These are phyloP conservation scores for Phialophora tarda DNA, from an alignment of 2,329 filamentous ascomycete species.

Conservation along the genomic window DNA sequence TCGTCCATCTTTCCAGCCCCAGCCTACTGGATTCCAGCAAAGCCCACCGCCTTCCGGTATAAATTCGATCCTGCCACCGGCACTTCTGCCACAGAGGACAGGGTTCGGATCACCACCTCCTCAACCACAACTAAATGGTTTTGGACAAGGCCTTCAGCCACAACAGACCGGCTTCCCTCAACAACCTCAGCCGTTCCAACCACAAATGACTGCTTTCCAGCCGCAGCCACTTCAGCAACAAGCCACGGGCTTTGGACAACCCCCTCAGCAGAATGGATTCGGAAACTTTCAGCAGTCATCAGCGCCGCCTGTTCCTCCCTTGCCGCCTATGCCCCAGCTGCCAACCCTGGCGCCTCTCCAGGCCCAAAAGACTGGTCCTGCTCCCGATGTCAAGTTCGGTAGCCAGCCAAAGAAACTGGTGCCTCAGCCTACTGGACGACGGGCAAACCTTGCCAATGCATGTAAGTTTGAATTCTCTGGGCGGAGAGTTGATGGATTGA, in stretches of 20 bases:
- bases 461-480: conserved; percentile 70
- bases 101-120: conserved; percentile 50
- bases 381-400: conserved; percentile 88
- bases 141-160: conserved; percentile 56
- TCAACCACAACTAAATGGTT: conserved; percentile 54
- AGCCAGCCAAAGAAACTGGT: conserved; percentile 77
- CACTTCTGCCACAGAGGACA: conserved; percentile 55
- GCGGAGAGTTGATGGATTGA: conserved; percentile 1
- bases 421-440: conserved; percentile 84
- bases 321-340: conserved; percentile 63
- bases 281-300: conserved; percentile 58
- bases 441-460: conserved; percentile 90
- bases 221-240: conserved; percentile 35
- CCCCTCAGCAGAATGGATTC: conserved; percentile 57
- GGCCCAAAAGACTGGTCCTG: conserved; percentile 81
- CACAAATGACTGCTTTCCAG: conserved; percentile 64
- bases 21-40: conserved; percentile 59
- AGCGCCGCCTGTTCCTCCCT: conserved; percentile 60
- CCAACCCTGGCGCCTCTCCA: conserved; percentile 66
- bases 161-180: conserved; percentile 68
- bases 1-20: conserved; percentile 54
- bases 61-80: conserved; percentile 60
- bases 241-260: conserved; percentile 41
- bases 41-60: conserved; percentile 57
- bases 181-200: conserved; percentile 32